phyloP scores from a whole-genome alignment of 139 green algal species.

The Trebouxia sp. region DNA sequence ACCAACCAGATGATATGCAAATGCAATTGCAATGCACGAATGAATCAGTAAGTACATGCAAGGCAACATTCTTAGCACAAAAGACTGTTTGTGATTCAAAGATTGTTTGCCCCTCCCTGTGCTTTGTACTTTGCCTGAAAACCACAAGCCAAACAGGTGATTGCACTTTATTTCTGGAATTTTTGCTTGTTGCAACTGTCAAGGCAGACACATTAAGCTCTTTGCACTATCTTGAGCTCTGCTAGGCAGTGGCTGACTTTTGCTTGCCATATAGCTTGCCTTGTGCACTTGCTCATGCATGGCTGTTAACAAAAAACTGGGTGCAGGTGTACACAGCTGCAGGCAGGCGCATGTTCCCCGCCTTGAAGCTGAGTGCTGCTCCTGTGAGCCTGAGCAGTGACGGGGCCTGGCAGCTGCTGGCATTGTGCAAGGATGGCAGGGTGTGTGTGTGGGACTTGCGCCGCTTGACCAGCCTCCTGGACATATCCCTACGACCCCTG shows the following conservation, averaged over 20 bases:
- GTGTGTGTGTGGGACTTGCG: slow-evolving; percentile 47
- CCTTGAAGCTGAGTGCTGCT: slow-evolving; percentile 54
- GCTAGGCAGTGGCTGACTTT: not conserved
- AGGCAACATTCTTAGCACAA: no score
- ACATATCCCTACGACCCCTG: slow-evolving; percentile 42
- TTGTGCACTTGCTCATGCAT: not conserved
- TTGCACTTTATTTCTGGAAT: not conserved
- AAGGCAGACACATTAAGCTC: no score
- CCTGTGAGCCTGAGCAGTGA: slow-evolving; percentile 43
- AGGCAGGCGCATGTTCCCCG: slow-evolving; percentile 55
- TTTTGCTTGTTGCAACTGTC: not conserved
- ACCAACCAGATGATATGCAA: no score
- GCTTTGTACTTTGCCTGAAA: no score
- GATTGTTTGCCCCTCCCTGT: no score
- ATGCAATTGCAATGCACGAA: no score
- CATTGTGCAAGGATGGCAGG: slow-evolving; percentile 38
- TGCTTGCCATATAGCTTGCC: not conserved
- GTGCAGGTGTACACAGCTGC: slow-evolving; percentile 60
- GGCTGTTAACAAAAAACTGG: not conserved
- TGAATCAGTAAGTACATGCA: no score
- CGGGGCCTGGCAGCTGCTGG: slow-evolving; percentile 45
- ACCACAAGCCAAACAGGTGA: not conserved
- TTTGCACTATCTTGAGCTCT: not conserved
- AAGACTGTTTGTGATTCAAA: no score
- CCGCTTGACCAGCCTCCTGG: slow-evolving; percentile 18